A percentile compares a stretch with the other conserved stretches of the same genome.
These are phyloP conservation scores for Trypanosoma mega DNA, from an alignment of 208 protist species.

Conservation along the genomic window DNA sequence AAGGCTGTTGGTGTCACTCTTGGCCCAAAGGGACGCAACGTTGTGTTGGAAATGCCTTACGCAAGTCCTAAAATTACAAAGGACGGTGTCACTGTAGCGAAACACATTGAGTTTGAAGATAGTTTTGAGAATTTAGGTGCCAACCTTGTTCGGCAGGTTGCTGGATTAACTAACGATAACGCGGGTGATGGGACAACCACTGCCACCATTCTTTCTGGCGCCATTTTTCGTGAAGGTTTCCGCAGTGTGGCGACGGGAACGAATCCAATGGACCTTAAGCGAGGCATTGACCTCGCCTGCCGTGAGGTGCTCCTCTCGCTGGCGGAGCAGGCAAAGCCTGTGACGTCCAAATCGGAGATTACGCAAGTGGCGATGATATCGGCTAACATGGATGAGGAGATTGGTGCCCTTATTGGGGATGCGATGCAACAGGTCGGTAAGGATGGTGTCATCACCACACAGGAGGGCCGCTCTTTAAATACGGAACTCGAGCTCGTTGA, in stretches of 20 bases:
- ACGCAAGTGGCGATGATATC: conserved; percentile 99
- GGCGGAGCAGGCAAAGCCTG: conserved; percentile 91
- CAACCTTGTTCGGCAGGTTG: conserved; percentile 95
- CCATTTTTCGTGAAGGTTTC: conserved; percentile 98
- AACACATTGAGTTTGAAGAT: conserved; percentile 98
- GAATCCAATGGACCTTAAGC: conserved; percentile 99
- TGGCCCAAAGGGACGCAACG: conserved; percentile 99
- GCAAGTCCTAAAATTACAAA: conserved; percentile 99
- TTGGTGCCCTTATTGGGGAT: conserved; percentile 98
- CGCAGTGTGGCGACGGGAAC: conserved; percentile 98
- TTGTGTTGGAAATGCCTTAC: conserved; percentile 98
- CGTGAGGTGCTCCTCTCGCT: conserved; percentile 92
- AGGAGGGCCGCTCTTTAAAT: conserved; percentile 98
- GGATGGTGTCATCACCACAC: conserved; percentile 99
- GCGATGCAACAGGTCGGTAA: conserved; percentile 99
- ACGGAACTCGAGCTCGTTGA: conserved; percentile 98
- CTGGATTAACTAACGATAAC: conserved; percentile 97
- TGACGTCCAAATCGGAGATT: conserved; percentile 98
- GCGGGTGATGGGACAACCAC: conserved; percentile 99
- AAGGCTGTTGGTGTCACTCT: conserved; percentile 97
- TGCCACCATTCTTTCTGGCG: conserved; percentile 97
- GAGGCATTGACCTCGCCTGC: conserved; percentile 98
- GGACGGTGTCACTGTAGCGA: conserved; percentile 99
- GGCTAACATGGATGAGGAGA: conserved; percentile 98
- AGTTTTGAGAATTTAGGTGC: conserved; percentile 98